Conservation (phyloP, 192 early-diverging fungal species). For the Gigaspora rosea region DNA sequence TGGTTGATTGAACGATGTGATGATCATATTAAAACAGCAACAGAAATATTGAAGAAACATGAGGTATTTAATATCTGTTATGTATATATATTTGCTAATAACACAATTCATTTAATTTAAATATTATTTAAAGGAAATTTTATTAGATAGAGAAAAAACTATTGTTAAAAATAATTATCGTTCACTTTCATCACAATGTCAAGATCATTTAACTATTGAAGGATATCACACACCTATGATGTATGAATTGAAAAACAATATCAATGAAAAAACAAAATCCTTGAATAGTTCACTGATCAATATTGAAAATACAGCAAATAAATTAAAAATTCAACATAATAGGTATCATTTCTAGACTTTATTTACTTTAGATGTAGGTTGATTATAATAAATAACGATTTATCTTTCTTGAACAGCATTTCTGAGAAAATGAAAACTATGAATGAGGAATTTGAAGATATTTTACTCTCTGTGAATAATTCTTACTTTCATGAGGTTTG, state of each 20-base stretch:
- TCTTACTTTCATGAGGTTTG: conserved; percentile 22
- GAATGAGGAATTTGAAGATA: not conserved
- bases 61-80: no score
- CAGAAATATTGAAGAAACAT: no score
- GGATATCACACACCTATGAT: no score
- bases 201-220: no score
- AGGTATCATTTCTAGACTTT: not conserved
- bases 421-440: conserved; percentile 9
- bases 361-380: not conserved
- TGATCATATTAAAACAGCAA: no score
- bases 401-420: conserved; percentile 2
- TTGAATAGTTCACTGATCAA: not conserved
- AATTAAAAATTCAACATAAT: not conserved
- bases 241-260: not conserved
- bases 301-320: not conserved
- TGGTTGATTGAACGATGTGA: no score
- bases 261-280: not conserved
- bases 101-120: no score
- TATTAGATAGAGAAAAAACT: no score
- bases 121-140: no score
- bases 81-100: no score
- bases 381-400: not conserved
- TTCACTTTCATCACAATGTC: no score
- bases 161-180: no score
- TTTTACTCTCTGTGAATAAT: conserved; percentile 10